Evolutionary conservation across 176 grass and related monocot genomes (phyloP), one percentile per base, ranked within the genome.

Genomic region (Oryza rufipogon): DNA sequence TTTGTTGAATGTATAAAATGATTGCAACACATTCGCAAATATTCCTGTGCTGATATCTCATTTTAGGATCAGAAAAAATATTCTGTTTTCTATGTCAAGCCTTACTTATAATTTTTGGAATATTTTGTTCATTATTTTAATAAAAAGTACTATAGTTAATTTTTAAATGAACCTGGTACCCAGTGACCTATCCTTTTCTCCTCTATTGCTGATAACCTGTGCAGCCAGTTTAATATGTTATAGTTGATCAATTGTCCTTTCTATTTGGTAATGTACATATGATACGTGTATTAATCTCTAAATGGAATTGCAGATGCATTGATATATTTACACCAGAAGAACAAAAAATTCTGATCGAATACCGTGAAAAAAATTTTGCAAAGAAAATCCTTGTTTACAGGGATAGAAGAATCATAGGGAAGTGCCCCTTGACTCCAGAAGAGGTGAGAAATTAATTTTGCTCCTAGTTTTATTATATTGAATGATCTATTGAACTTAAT

Each of bases 341-440:
- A 48, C 91, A 98, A 76, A 86, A 93, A 90, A 88, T 95, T 68
- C 76, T 98, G 82, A 85, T 82, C 25, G 91, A 95, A 78, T 98
- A 98, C 82, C 79, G 95, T 23, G 82, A 90, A 20, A 81, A 88
- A 33, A 89, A 98, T 84, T 98, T 98, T 92, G 91, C 92, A 64
- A 68, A 80, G 11, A 98, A 98, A 77, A 30, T 73, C 63, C 91
- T 98, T 87, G 60, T 95, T 73, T 89, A 91, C 52, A 90, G 69
- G 70, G 87, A 95, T 76, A 93, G 89, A 85, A 89, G 87, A 76
- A 76, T 93, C 19, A 90, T 90, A 46, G 95, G 95, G 39, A 98
- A 98, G 80, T 98, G 95, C 71, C 95, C 95, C 78, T 98, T 98
- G 76, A 98, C 92, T 86, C 95, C 95, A 77, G 92, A 98, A 88